Percentiles rank a stretch among this genome's conserved stretches.
Conservation (phyloP, 2,329 filamentous ascomycete species). For the Nothophaeocryptopus gaeumannii region DNA sequence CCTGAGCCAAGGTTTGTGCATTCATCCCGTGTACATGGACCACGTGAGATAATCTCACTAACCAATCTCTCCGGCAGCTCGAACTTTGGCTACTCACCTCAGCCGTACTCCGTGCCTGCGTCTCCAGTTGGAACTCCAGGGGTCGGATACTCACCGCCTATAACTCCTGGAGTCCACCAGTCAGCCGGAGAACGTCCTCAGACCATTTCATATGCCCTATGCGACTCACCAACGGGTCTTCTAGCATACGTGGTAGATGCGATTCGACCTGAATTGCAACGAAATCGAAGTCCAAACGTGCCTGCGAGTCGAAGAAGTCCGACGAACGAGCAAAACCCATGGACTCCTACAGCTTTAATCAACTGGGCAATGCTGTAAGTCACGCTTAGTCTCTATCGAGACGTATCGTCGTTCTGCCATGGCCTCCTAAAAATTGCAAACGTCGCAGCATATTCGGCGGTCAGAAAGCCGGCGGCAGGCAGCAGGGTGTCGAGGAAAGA, state of each 20-base stretch:
- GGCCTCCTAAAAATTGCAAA: no score
- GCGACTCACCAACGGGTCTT: conserved; percentile 60
- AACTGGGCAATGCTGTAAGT: conserved; percentile 56
- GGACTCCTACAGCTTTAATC: conserved; percentile 53
- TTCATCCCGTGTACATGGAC: no score
- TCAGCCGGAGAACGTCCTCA: conserved; percentile 43
- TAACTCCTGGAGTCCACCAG: conserved; percentile 16
- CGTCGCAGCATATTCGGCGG: no score
- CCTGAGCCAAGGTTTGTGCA: conserved; percentile 42
- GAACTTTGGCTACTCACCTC: conserved; percentile 19
- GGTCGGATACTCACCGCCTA: conserved; percentile 15
- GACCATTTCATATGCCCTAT: conserved; percentile 59
- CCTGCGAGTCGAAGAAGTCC: neutral
- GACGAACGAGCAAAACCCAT: conserved; percentile 18
- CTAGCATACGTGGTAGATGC: conserved; percentile 52
- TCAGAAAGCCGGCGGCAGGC: no score
- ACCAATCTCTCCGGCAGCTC: conserved; percentile 8
- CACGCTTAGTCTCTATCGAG: no score
- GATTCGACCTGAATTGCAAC: conserved; percentile 18
- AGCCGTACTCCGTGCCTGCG: conserved; percentile 6
- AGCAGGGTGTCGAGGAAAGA: no score
- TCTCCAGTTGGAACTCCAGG: conserved; percentile 1
- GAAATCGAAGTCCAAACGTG: neutral
- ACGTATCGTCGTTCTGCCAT: no score
- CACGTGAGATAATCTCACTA: neutral